Evolutionary conservation across 176 grass and related monocot species (phyloP), one percentile per base, ranked within the genome.

Genomic region (Alopecurus myosuroides): DNA sequence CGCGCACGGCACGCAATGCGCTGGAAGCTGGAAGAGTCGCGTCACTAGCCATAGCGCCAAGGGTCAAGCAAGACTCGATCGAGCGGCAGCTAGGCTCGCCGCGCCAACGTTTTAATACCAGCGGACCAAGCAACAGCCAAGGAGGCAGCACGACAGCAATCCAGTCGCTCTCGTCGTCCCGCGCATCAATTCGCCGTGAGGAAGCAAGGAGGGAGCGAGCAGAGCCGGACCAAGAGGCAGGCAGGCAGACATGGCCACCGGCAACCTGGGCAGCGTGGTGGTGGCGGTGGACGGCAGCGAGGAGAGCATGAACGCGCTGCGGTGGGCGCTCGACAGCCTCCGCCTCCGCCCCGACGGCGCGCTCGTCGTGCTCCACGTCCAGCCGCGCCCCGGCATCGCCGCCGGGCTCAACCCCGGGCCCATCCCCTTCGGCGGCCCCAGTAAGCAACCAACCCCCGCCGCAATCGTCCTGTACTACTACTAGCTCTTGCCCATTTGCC

Each of bases 371-470:
- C 96, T 98, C 83, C 96, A 98, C 76, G 93, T 90, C 67, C 96
- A 98, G 81, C 8, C 91, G 41, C 83, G 81, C 36, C 87, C 93
- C 69, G 82, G 88, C 60, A 98, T 98, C 85, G 76, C 83, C 33
- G 83, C 89, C 8, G 93, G 96, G 3, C 87, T 98, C 80, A 95
- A 92, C 83, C 93, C 96, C 26, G 91, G 80, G 5, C 85, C 93
- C 70, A 95, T 94, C 85, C 96, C 96, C 88, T 98, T 95, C 90
- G 93, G 93, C 28, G 96, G 96, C 62, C 96, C 91, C n/a, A 95
- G 96, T 98, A 92, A 88, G 55, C 41, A 35, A 12, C 11, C 60
- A 34, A 17, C 29, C 29, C 33, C 6, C 28, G 42, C 8, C 62
- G 29, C 76, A 49, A 33, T 46, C 45, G 45, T 46, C 45, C 45